phyloP scores from a whole-genome alignment of 1,284 basidiomycete genomes.

The Xerocomus cyaneibrunnescens region DNA sequence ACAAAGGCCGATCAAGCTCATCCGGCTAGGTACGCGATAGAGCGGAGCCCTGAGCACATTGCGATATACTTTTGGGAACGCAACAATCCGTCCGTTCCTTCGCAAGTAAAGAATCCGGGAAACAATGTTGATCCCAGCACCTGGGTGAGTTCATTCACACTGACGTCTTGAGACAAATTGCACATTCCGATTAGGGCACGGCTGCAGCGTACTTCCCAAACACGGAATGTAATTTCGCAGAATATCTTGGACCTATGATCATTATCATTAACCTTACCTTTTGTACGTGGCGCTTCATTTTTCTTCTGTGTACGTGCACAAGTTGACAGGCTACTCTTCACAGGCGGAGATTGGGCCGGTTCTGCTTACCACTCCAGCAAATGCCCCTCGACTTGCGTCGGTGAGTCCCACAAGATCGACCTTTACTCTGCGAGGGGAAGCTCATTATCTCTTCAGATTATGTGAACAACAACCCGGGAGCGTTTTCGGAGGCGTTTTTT shows the following conservation, averaged over 20 bases:
- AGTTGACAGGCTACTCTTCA: neutral
- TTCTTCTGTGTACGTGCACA: neutral
- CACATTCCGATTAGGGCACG: conserved; percentile 14
- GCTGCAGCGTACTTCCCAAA: conserved; percentile 23
- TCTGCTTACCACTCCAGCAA: conserved; percentile 28
- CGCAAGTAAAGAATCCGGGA: conserved; percentile 13
- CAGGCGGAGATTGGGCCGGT: conserved; percentile 47
- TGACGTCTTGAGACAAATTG: neutral
- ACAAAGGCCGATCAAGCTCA: neutral
- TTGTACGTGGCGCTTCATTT: conserved; percentile 19
- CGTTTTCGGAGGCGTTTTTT: conserved; percentile 26
- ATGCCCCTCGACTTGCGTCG: conserved; percentile 36
- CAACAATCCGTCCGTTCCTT: conserved; percentile 15
- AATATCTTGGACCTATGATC: conserved; percentile 23
- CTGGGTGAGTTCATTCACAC: conserved; percentile 19
- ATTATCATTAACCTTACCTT: conserved; percentile 28
- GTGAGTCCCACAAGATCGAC: conserved; percentile 23
- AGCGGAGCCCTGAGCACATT: conserved; percentile 15
- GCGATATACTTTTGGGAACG: conserved; percentile 31
- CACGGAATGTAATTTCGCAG: conserved; percentile 17
- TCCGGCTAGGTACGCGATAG: conserved; percentile 26
- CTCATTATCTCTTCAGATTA: conserved; percentile 11
- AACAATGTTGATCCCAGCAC: conserved; percentile 19
- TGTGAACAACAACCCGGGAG: conserved; percentile 15
- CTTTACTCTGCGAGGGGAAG: neutral